Percentiles rank a stretch among this genome's conserved stretches.
Conservation (phyloP, 2,329 filamentous ascomycete species). For the Monosporascus sp. region DNA sequence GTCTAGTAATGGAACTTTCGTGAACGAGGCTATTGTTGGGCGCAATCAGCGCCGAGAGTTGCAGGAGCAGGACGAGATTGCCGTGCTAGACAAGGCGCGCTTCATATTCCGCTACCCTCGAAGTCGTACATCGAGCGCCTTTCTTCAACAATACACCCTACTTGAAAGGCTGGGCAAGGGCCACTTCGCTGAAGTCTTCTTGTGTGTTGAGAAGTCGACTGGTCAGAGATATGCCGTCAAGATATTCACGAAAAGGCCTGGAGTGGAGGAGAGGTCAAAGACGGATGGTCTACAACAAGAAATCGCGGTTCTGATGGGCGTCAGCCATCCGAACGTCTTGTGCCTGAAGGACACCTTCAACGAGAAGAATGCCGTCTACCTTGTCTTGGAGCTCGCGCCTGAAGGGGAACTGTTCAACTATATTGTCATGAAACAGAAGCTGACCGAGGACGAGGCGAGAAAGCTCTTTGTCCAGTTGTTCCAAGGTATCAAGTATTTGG, state of each 20-base stretch:
- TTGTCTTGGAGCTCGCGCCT: conserved; percentile 83
- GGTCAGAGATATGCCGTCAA: conserved; percentile 88
- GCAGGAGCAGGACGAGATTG: conserved; percentile 84
- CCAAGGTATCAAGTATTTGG: conserved; percentile 89
- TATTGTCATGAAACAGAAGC: conserved; percentile 85
- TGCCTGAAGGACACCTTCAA: conserved; percentile 95
- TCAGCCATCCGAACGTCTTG: conserved; percentile 87
- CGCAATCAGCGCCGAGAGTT: conserved; percentile 88
- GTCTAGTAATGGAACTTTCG: conserved; percentile 93
- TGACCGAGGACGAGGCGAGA: conserved; percentile 76
- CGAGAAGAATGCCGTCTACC: conserved; percentile 82
- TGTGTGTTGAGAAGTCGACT: conserved; percentile 79
- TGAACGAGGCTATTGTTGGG: conserved; percentile 86
- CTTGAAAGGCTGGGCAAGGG: conserved; percentile 86
- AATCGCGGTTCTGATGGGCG: conserved; percentile 94
- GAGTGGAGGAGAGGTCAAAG: conserved; percentile 77
- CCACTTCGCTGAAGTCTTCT: conserved; percentile 89
- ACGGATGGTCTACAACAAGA: conserved; percentile 88
- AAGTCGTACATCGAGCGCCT: conserved; percentile 66
- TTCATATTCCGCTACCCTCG: conserved; percentile 91
- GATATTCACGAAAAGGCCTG: conserved; percentile 80
- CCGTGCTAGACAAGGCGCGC: conserved; percentile 74
- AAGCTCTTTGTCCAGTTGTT: conserved; percentile 90
- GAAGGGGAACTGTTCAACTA: conserved; percentile 95
- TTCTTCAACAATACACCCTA: conserved; percentile 80